Evolutionary conservation across 2,329 filamentous ascomycete genomes (phyloP).

Genomic region (Helicocarpus griseus): DNA sequence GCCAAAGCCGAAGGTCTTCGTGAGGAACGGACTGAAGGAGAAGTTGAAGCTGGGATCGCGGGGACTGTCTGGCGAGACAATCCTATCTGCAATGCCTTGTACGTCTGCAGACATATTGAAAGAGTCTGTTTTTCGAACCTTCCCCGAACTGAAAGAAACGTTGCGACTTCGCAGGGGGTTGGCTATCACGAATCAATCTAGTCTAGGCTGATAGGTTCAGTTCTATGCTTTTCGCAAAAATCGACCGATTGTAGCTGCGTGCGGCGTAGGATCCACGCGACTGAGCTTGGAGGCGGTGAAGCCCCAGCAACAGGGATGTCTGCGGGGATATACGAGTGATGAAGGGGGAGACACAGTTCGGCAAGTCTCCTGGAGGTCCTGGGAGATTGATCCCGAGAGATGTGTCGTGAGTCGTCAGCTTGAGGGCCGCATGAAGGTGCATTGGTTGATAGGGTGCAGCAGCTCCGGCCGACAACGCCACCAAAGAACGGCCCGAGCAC

Average conservation of each 20-base stretch:
- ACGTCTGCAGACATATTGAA: constrained; percentile 26
- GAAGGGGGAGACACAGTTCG: not conserved
- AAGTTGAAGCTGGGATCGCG: constrained; percentile 47
- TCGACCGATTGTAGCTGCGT: not conserved
- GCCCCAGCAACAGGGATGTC: too few relatives aligned
- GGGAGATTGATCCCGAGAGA: too few relatives aligned
- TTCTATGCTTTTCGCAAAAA: not conserved
- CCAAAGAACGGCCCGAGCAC: too few relatives aligned
- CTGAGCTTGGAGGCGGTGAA: not conserved
- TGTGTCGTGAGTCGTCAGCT: too few relatives aligned
- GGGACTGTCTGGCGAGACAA: constrained; percentile 26
- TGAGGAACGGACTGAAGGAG: constrained; percentile 77
- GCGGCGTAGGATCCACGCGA: not conserved
- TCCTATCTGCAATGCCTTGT: constrained; percentile 21
- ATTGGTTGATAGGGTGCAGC: too few relatives aligned
- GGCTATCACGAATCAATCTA: not conserved
- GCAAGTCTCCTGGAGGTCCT: too few relatives aligned
- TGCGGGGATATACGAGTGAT: too few relatives aligned
- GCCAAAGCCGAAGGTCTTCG: constrained; percentile 72
- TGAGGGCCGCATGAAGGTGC: too few relatives aligned
- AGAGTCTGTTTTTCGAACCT: not conserved
- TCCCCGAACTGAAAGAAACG: too few relatives aligned
- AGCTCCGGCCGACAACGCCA: too few relatives aligned
- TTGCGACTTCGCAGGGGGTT: too few relatives aligned
- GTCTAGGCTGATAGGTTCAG: not conserved